Percentiles rank a stretch among this genome's conserved stretches.
phyloP scores from a whole-genome alignment of 495 filamentous ascomycete genomes.

The Hypoxylon cercidicola region DNA sequence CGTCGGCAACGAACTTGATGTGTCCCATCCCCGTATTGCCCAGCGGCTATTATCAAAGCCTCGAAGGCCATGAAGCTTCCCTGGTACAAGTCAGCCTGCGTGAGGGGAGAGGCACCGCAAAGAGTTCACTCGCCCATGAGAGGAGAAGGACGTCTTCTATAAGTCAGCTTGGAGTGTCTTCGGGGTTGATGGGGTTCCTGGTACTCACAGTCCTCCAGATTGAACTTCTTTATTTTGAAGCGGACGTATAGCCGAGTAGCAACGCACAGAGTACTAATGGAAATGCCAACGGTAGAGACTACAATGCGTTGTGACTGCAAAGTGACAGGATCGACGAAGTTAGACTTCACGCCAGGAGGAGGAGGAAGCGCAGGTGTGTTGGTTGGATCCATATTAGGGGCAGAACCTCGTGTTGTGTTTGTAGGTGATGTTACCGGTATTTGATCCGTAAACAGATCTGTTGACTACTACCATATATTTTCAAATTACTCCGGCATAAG shows the following conservation, averaged over 20 bases:
- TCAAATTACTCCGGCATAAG: background rate
- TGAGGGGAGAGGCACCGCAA: background rate
- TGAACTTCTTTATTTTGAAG: conserved; percentile 7
- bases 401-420: background rate
- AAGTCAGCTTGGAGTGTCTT: background rate
- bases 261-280: background rate
- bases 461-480: background rate
- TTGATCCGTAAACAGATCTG: background rate
- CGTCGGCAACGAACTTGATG: conserved; percentile 2
- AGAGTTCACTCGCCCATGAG: conserved; percentile 1
- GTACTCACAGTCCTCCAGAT: conserved; percentile 10
- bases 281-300: background rate
- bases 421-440: background rate
- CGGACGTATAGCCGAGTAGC: conserved; percentile 1
- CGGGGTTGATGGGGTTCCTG: background rate
- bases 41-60: background rate
- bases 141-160: conserved; percentile 8
- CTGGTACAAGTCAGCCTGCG: conserved; percentile 1
- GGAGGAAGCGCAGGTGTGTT: background rate
- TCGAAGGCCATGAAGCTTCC: conserved; percentile 3
- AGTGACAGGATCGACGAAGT: conserved; percentile 4
- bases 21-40: conserved; percentile 2
- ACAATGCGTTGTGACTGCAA: background rate
- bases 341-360: conserved; percentile 1
- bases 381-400: background rate